A percentile compares a stretch with the other conserved stretches of the same genome.
These are phyloP conservation scores for Malus hybrid DNA, from an alignment of 331 rosid species.

Conservation along the genomic window DNA sequence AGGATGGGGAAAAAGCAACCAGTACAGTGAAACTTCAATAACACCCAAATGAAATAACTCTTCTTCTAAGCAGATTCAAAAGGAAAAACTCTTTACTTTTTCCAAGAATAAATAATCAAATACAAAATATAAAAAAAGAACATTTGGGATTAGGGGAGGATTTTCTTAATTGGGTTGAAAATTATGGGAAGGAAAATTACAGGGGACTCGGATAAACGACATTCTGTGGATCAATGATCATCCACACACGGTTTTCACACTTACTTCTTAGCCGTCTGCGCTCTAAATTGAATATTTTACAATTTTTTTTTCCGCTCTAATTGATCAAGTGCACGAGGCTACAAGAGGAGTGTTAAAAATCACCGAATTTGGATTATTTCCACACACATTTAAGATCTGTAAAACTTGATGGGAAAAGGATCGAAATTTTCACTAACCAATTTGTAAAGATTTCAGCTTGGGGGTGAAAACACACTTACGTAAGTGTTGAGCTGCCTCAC, in stretches of 20 bases:
- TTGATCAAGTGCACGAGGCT: no score
- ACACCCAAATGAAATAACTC: no score
- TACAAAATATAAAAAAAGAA: background rate
- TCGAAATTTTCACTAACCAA: background rate
- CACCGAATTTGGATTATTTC: background rate
- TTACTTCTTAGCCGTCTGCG: background rate
- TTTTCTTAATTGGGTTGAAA: background rate
- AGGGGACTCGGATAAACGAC: background rate
- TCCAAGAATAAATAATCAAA: no score
- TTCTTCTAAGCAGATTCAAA: background rate
- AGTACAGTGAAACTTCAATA: no score
- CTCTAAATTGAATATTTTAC: background rate
- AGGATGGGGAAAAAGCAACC: background rate
- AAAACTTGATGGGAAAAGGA: background rate
- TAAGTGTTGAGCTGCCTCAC: conserved; percentile 90
- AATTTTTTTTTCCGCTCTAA: no score
- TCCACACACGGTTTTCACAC: background rate
- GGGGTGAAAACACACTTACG: conserved; percentile 37
- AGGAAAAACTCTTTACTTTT: no score
- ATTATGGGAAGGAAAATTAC: background rate
- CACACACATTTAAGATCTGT: background rate
- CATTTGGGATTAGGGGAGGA: background rate
- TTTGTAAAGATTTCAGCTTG: background rate
- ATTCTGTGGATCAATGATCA: background rate
- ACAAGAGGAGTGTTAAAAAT: no score